Base-by-base conservation (phyloP, 306 rosid species). In the Quercus dentata region DNA sequence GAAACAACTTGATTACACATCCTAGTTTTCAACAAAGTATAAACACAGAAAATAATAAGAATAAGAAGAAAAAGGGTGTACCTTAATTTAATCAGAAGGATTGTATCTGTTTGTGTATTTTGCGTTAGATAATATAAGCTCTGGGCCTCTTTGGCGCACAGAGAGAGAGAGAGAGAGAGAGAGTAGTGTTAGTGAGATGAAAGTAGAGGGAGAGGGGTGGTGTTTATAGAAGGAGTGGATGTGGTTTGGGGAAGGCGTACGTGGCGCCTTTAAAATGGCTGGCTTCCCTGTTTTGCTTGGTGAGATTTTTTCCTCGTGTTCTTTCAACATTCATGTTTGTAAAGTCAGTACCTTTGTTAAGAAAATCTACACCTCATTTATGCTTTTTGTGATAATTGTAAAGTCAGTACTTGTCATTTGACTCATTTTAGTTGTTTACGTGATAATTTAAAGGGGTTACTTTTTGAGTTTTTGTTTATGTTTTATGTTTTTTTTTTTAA, bases 251-350 rank as follows among this genome's bases (percentile, higher is more conserved):
- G 75, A 76, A 71, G 31, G 27, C 57, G 11, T 79, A 91, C 99
- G 99, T 93, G 99, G 72, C 91, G 65, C 25, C 14, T 54, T 76
- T n/a, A 27, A 71, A 78, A 64, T 76, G 94, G 87, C 38, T 75
- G 38, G 21, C 38, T 73, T 41, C 28, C 67, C 78, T 44, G 63
- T 69, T 61, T 62, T 71, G 75, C 84, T 77, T n/a, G 10, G 56
- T 18, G 12, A 77, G 75, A 64, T 78, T 80, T 78, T 78, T 73
- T 21, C 27, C 71, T 15, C 25, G 2, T 28, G 28, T 75, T 46
- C 20, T 49, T 49, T 18, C 12, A 5, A 10, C 56, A 5, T 23
- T 38, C 46, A 38, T 46, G n/a, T 21, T 14, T 68, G 10, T 12
- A 27, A 27, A 62, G 15, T 58, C 64, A 3, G 31, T 7, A 20